phyloP scores from a whole-genome alignment of 1,284 basidiomycete genomes.

The Butyriboletus pseudospeciosus region DNA sequence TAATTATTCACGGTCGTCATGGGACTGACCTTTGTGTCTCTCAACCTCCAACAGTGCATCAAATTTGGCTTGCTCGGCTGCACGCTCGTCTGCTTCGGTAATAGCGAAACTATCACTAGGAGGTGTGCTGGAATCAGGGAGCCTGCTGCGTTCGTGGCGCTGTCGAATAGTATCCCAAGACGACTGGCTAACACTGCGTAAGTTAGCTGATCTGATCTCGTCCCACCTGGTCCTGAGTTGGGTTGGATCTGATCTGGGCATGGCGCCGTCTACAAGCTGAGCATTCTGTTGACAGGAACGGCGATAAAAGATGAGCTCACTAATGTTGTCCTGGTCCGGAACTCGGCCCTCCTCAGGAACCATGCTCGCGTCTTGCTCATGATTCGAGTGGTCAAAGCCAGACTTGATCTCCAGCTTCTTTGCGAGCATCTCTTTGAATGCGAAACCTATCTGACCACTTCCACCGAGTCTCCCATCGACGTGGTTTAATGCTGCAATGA shows the following conservation, averaged over 20 bases:
- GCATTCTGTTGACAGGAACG: background rate
- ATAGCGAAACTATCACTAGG: slow-evolving; percentile 6
- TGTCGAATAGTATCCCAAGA: slow-evolving; percentile 66
- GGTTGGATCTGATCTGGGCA: slow-evolving; percentile 11
- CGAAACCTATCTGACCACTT: slow-evolving; percentile 24
- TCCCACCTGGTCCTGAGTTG: slow-evolving; percentile 51
- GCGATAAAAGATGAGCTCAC: slow-evolving; percentile 8
- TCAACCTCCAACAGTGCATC: slow-evolving; percentile 58
- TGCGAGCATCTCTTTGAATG: slow-evolving; percentile 19
- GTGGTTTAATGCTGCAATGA: slow-evolving; percentile 39
- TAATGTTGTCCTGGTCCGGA: slow-evolving; percentile 4
- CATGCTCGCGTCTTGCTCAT: slow-evolving; percentile 5
- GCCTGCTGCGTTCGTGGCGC: slow-evolving; percentile 44
- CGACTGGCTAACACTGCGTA: slow-evolving; percentile 42
- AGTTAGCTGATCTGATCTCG: slow-evolving; percentile 56
- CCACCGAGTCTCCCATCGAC: slow-evolving; percentile 35
- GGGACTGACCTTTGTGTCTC: slow-evolving; percentile 34
- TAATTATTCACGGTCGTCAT: slow-evolving; percentile 6
- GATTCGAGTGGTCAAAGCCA: slow-evolving; percentile 3
- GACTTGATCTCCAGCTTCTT: slow-evolving; percentile 12
- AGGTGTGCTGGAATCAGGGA: slow-evolving; percentile 23
- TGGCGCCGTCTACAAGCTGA: slow-evolving; percentile 5
- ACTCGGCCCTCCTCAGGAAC: slow-evolving; percentile 26
- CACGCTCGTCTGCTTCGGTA: slow-evolving; percentile 34
- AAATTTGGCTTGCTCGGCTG: slow-evolving; percentile 51